phyloP scores from a whole-genome alignment of 352 stramenopile genomes.

The Elongisporangium undulatum region DNA sequence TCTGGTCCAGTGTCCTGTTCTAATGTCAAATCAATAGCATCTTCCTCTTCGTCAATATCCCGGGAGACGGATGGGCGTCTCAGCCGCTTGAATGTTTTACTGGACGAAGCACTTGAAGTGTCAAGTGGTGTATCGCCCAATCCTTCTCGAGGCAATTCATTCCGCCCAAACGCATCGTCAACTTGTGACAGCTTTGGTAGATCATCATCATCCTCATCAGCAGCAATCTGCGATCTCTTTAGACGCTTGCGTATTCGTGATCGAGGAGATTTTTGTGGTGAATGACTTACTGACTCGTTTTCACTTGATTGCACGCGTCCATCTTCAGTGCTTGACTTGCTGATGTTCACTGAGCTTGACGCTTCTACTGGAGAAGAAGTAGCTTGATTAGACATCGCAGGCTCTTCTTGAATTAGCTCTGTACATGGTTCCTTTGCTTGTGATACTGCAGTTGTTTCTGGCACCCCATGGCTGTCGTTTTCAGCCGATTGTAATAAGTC shows the following conservation, averaged over 20 bases:
- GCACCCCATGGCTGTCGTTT: neutral
- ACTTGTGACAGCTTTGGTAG: constrained; percentile 29
- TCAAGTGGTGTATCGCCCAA: neutral
- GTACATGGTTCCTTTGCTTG: constrained; percentile 3
- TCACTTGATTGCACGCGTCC: neutral
- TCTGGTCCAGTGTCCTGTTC: neutral
- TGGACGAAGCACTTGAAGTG: neutral
- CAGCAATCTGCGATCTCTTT: constrained; percentile 36
- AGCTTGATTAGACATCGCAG: neutral
- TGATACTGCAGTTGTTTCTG: constrained; percentile 6
- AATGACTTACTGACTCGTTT: neutral
- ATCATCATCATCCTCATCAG: constrained; percentile 36
- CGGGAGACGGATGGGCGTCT: neutral
- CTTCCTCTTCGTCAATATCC: neutral
- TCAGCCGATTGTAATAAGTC: neutral
- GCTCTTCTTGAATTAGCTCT: neutral
- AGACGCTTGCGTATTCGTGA: constrained; percentile 32
- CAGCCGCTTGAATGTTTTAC: neutral
- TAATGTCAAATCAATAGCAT: neutral
- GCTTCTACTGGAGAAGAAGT: neutral
- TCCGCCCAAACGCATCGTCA: neutral
- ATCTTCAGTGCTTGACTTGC: neutral
- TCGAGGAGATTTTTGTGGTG: constrained; percentile 7
- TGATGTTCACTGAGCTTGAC: neutral
- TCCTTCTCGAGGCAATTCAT: neutral